phyloP scores from a whole-genome alignment of 371 early-diverging fungal species.

The Circinella umbellata region DNA sequence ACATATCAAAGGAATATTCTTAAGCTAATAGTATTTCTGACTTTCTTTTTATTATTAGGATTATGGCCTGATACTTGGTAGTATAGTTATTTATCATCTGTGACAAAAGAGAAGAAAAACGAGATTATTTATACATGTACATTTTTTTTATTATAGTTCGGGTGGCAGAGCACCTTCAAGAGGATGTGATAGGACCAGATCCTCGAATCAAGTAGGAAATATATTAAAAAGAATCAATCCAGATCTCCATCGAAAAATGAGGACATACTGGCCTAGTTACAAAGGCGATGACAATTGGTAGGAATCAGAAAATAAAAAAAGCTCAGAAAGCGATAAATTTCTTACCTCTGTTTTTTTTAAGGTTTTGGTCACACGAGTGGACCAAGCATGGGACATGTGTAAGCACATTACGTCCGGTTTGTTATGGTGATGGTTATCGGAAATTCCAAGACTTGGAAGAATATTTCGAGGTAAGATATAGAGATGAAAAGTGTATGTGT shows the following conservation, averaged over 20 bases:
- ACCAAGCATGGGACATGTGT: constrained; percentile 62
- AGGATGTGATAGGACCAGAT: constrained; percentile 39
- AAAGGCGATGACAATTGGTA: constrained; percentile 42
- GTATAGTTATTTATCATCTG: too few relatives aligned
- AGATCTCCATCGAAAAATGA: constrained; percentile 28
- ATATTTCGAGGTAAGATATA: constrained; percentile 45
- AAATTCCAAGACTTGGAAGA: constrained; percentile 51
- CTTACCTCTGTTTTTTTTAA: constrained; percentile 4
- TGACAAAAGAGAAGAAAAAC: not conserved
- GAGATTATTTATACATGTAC: not conserved
- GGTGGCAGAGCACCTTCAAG: constrained; percentile 35
- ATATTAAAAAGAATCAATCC: constrained; percentile 28
- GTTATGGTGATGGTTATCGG: constrained; percentile 39
- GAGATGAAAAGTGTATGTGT: not conserved
- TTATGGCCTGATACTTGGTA: constrained; percentile 51
- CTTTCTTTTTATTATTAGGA: constrained; percentile 40
- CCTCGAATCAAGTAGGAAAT: constrained; percentile 22
- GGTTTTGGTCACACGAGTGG: constrained; percentile 63
- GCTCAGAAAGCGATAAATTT: not conserved
- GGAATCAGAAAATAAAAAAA: not conserved
- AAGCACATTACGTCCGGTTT: constrained; percentile 48
- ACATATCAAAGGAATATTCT: not conserved
- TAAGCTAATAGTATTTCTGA: too few relatives aligned
- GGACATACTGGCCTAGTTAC: constrained; percentile 44
- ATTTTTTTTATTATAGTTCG: constrained; percentile 18